phyloP scores from a whole-genome alignment of 306 rosid species.

The Cucumis melo region DNA sequence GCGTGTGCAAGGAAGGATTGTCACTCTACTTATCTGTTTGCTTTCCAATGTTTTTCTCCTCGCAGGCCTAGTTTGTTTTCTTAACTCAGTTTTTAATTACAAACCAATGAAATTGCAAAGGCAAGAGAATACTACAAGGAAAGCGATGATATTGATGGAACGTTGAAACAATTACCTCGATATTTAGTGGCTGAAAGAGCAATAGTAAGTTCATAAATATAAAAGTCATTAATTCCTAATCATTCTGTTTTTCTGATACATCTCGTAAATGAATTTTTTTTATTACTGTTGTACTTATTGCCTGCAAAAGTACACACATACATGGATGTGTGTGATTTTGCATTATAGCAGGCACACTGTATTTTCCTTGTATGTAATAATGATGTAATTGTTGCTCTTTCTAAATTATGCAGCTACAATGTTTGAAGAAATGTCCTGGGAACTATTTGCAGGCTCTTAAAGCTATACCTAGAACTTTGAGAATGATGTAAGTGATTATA shows the following conservation, averaged over 20 bases:
- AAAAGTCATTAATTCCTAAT: slow-evolving; percentile 6
- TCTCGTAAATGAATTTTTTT: background rate
- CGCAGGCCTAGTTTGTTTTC: slow-evolving; percentile 16
- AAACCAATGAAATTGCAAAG: slow-evolving; percentile 36
- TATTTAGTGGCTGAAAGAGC: slow-evolving; percentile 81
- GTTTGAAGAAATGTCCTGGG: slow-evolving; percentile 69
- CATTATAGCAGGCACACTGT: background rate
- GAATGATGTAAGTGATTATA: slow-evolving; percentile 73
- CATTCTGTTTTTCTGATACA: background rate
- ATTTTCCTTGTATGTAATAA: background rate
- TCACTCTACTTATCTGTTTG: background rate
- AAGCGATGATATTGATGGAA: slow-evolving; percentile 66
- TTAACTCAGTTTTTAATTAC: slow-evolving; percentile 41
- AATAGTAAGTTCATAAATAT: slow-evolving; percentile 45
- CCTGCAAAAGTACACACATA: background rate
- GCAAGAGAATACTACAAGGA: slow-evolving; percentile 80
- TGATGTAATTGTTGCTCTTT: background rate
- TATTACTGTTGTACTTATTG: background rate
- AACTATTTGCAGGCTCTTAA: slow-evolving; percentile 78
- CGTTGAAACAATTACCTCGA: slow-evolving; percentile 79
- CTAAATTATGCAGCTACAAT: slow-evolving; percentile 54
- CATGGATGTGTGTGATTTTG: background rate
- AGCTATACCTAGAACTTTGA: slow-evolving; percentile 84
- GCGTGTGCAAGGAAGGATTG: background rate
- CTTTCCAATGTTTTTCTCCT: slow-evolving; percentile 12